Conservation (phyloP, 352 stramenopile species). For the Globisporangium splendens region DNA sequence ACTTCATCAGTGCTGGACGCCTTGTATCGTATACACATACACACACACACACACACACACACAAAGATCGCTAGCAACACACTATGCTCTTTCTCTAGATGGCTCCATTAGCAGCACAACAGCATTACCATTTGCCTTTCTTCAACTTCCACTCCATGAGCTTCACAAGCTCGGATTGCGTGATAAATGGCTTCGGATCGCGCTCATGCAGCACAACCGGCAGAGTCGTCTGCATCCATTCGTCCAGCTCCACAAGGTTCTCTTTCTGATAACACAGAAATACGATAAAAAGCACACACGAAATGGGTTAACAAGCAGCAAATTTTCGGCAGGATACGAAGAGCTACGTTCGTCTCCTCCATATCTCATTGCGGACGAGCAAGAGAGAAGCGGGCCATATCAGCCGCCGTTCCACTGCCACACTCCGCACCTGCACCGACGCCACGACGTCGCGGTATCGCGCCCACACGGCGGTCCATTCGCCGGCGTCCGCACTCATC, state of each 20-base stretch:
- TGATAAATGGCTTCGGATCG: conserved; percentile 47
- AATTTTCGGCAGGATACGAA: not conserved
- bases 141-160: conserved; percentile 86
- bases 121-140: conserved; percentile 72
- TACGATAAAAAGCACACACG: not conserved
- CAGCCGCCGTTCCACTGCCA: not conserved
- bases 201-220: conserved; percentile 36
- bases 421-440: conserved; percentile 29
- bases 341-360: not conserved
- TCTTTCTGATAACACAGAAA: conserved; percentile 34
- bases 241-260: conserved; percentile 50
- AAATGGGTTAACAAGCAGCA: not conserved
- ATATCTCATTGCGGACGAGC: no score
- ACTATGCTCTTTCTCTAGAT: no score
- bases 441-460: conserved; percentile 41
- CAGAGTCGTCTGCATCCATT: conserved; percentile 47
- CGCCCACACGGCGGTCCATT: conserved; percentile 34
- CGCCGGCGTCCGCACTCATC: conserved; percentile 16
- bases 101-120: no score
- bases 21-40: conserved; percentile 12
- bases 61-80: not conserved
- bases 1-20: conserved; percentile 77
- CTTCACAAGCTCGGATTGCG: conserved; percentile 46
- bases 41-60: not conserved
- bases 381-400: no score